Conservation (phyloP, 768 basidiomycete species). For the Serendipita sp. region DNA sequence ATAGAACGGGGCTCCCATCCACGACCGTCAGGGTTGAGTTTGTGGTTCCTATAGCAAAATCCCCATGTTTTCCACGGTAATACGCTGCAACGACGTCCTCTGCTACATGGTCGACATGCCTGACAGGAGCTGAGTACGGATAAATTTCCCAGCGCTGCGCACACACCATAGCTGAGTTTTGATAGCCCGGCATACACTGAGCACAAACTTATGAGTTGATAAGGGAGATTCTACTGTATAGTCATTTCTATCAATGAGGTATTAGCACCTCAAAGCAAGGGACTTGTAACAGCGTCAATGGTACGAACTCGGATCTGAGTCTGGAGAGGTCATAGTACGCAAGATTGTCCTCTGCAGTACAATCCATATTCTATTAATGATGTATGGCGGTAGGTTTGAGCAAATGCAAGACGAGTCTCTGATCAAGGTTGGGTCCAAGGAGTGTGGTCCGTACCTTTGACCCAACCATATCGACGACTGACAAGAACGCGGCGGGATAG, state of each 20-base stretch:
- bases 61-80: constrained; percentile 42
- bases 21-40: constrained; percentile 50
- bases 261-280: constrained; percentile 1
- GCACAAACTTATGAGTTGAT: constrained; percentile 26
- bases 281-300: not conserved
- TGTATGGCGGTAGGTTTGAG: constrained; percentile 8
- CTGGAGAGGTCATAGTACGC: constrained; percentile 54
- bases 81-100: constrained; percentile 43
- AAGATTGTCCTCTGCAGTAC: constrained; percentile 39
- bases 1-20: constrained; percentile 38
- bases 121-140: not conserved
- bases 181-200: constrained; percentile 52
- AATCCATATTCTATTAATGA: constrained; percentile 28
- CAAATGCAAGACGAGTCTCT: not conserved
- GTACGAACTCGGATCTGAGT: constrained; percentile 37
- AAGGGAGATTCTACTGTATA: constrained; percentile 35
- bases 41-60: constrained; percentile 58
- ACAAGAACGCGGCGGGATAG: not conserved
- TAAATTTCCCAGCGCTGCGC: constrained; percentile 12
- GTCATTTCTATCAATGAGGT: constrained; percentile 37
- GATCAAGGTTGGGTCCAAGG: constrained; percentile 3
- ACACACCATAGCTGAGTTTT: constrained; percentile 40
- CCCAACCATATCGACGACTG: not conserved
- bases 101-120: constrained; percentile 29
- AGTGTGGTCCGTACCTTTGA: not conserved